Conservation (phyloP, 352 stramenopile genomes). For the Phytophthora palmivora region DNA sequence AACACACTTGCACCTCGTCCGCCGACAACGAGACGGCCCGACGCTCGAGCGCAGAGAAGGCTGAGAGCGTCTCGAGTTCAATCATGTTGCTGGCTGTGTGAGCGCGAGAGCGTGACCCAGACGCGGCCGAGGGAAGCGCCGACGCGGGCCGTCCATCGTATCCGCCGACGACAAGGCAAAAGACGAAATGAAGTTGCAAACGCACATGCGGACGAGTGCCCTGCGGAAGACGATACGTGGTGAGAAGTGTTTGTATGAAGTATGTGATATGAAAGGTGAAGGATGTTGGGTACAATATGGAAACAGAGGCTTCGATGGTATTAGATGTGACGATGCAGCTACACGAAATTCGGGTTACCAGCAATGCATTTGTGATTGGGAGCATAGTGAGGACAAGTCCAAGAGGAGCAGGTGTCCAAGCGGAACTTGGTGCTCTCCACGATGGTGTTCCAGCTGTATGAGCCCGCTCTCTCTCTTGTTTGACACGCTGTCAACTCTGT, state of each 20-base stretch:
- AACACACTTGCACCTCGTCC: conserved; percentile 60
- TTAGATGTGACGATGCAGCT: too few relatives aligned
- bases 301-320: too few relatives aligned
- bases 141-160: conserved; percentile 23
- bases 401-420: conserved; percentile 22
- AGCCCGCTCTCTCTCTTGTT: conserved; percentile 14
- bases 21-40: conserved; percentile 51
- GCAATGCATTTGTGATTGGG: conserved; percentile 9
- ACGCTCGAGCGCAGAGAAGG: conserved; percentile 39
- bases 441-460: conserved; percentile 21
- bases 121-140: conserved; percentile 29
- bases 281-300: not conserved
- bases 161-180: conserved; percentile 2
- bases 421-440: conserved; percentile 12
- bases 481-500: conserved; percentile 6
- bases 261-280: not conserved
- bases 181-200: conserved; percentile 12
- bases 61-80: conserved; percentile 44
- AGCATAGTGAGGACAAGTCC: conserved; percentile 16
- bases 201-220: not conserved
- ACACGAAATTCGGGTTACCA: not conserved
- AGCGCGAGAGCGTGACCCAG: conserved; percentile 10
- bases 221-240: not conserved
- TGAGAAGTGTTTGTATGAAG: not conserved
- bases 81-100: conserved; percentile 24